phyloP scores from a whole-genome alignment of 2,329 filamentous ascomycete genomes.

The Ophiostoma sp. region DNA sequence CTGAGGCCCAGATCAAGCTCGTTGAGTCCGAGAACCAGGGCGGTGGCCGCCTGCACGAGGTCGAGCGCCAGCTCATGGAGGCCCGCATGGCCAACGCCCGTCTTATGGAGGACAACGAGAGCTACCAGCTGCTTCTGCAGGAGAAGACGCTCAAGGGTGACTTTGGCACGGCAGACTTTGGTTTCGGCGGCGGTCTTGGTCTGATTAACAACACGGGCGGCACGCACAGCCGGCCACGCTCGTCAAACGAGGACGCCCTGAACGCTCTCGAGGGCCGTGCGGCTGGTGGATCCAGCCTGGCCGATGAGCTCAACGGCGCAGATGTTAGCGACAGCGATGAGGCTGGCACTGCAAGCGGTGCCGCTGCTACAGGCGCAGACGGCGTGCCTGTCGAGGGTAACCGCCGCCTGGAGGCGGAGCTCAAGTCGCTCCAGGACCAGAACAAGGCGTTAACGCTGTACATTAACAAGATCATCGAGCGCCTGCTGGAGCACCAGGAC shows the following conservation, averaged over 20 bases:
- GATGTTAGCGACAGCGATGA: constrained; percentile 34
- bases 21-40: constrained; percentile 93
- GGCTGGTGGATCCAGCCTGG: constrained; percentile 56
- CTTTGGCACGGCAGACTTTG: constrained; percentile 79
- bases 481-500: constrained; percentile 88
- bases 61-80: constrained; percentile 89
- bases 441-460: constrained; percentile 97
- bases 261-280: constrained; percentile 61
- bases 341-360: neutral
- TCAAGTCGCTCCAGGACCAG: constrained; percentile 81
- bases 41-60: constrained; percentile 80
- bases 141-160: constrained; percentile 96
- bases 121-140: constrained; percentile 90
- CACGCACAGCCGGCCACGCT: constrained; percentile 37
- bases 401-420: constrained; percentile 73
- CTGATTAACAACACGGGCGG: neutral
- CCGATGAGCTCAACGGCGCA: constrained; percentile 81
- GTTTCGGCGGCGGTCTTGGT: constrained; percentile 55
- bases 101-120: constrained; percentile 98
- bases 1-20: constrained; percentile 92
- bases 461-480: constrained; percentile 98
- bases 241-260: constrained; percentile 62
- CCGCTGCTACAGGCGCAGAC: neutral
- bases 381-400: constrained; percentile 45
- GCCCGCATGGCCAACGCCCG: constrained; percentile 93